Base-by-base conservation (phyloP, 345 rosid species). In the Punica granatum region DNA sequence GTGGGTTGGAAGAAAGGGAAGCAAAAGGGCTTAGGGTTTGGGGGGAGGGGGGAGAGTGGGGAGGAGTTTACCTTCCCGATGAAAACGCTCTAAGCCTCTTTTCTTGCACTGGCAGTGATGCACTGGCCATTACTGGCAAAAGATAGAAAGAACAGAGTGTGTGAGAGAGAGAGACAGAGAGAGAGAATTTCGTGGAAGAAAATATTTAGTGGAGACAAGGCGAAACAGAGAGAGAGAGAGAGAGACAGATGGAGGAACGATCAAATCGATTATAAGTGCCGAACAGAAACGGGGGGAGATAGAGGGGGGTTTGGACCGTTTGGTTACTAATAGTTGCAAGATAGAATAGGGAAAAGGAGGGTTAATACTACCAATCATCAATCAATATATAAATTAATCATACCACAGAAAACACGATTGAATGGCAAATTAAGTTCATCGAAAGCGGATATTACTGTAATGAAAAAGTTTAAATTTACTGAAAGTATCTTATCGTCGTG, bases 61-160 rank as follows among this genome's bases (percentile, higher is more conserved):
- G n/a, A n/a, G 44, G 70, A 69, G 72, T 77, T 88, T 88, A 80
- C 89, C 85, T 90, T 88, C 95, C 97, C 97, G 78, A 90, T 85
- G 88, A 82, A 90, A 80, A 77, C 72, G 64, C 79, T 76, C 74
- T 66, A 70, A 39, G 71, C 80, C 77, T 75, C 73, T 75, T 76
- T 79, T 67, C 77, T 74, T 70, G 84, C 85, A 80, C 82, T 81
- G 92, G 74, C 76, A 82, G 82, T 78, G 82, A 56, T 72, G 74
- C 82, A 81, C 92, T 87, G 96, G 84, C 82, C 59, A 56, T 56
- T 28, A 56, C 92, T 85, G 96, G 84, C 83, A 56, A 56, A 28
- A 30, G 72, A 78, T 77, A 75, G 63, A 61, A 76, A 67, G 70
- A 63, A 67, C 30, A 72, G 64, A 67, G 75, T 64, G 64, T 72